phyloP scores from a whole-genome alignment of 768 basidiomycete genomes.

The Boletus sp. region DNA sequence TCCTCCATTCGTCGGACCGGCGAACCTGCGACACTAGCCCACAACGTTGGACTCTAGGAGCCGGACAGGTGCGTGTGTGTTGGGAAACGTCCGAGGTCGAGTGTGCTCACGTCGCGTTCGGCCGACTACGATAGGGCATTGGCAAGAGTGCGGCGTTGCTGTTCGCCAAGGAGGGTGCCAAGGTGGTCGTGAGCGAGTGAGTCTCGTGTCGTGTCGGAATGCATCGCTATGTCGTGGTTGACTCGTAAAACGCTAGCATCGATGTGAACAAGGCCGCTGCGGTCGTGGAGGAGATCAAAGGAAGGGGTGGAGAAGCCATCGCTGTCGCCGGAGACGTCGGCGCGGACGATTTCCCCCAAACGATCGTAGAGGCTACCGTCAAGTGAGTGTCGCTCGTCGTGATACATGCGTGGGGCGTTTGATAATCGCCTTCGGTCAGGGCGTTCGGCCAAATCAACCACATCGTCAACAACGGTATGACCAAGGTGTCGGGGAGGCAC shows the following conservation, averaged over 20 bases:
- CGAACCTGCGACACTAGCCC: background rate
- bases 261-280: constrained; percentile 65
- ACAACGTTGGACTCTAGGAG: constrained; percentile 44
- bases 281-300: constrained; percentile 73
- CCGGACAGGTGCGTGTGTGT: constrained; percentile 60
- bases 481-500: background rate
- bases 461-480: constrained; percentile 75
- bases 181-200: constrained; percentile 82
- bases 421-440: constrained; percentile 33
- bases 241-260: constrained; percentile 45
- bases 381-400: constrained; percentile 50
- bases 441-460: constrained; percentile 86
- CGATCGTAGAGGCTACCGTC: constrained; percentile 71
- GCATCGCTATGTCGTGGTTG: background rate
- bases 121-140: constrained; percentile 68
- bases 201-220: constrained; percentile 8
- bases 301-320: constrained; percentile 69
- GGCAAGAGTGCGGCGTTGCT: constrained; percentile 71
- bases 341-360: constrained; percentile 80
- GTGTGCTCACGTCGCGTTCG: no score
- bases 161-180: constrained; percentile 84
- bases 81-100: no score
- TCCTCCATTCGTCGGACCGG: background rate
- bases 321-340: constrained; percentile 78
- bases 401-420: background rate